These are phyloP conservation scores for Hypoxylon sp. DNA, from an alignment of 2,329 filamentous ascomycete genomes.

Conservation along the genomic window DNA sequence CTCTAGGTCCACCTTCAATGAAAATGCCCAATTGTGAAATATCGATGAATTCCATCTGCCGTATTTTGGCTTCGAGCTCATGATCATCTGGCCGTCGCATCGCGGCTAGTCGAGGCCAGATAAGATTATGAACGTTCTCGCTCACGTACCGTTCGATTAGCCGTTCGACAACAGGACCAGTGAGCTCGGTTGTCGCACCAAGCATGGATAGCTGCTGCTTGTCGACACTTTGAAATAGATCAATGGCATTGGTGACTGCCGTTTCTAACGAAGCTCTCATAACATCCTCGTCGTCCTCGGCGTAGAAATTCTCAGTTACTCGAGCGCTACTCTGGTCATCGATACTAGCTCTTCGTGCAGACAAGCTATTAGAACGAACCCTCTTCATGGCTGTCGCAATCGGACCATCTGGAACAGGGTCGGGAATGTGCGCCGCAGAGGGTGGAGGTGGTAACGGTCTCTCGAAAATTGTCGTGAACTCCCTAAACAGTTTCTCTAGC, in stretches of 20 bases:
- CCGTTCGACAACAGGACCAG: slow-evolving; percentile 90
- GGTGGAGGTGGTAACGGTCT: slow-evolving; percentile 85
- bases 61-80: slow-evolving; percentile 89
- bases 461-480: slow-evolving; percentile 89
- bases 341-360: slow-evolving; percentile 53
- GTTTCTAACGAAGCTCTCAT: slow-evolving; percentile 92
- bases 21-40: slow-evolving; percentile 93
- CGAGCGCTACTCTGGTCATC: slow-evolving; percentile 61
- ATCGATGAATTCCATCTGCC: slow-evolving; percentile 94
- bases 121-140: slow-evolving; percentile 90
- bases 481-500: slow-evolving; percentile 88
- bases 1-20: slow-evolving; percentile 82
- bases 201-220: slow-evolving; percentile 94
- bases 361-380: slow-evolving; percentile 67
- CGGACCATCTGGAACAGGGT: slow-evolving; percentile 71
- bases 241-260: slow-evolving; percentile 92
- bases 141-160: slow-evolving; percentile 95
- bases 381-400: slow-evolving; percentile 69
- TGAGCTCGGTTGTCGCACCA: slow-evolving; percentile 93
- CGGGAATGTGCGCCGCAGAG: slow-evolving; percentile 71
- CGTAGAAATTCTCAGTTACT: slow-evolving; percentile 76
- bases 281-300: slow-evolving; percentile 91
- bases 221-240: slow-evolving; percentile 95
- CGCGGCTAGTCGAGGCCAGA: slow-evolving; percentile 86
- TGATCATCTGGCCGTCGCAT: slow-evolving; percentile 86